Conservation (phyloP, 2,329 filamentous ascomycete genomes). For the Aspergillus sp. region DNA sequence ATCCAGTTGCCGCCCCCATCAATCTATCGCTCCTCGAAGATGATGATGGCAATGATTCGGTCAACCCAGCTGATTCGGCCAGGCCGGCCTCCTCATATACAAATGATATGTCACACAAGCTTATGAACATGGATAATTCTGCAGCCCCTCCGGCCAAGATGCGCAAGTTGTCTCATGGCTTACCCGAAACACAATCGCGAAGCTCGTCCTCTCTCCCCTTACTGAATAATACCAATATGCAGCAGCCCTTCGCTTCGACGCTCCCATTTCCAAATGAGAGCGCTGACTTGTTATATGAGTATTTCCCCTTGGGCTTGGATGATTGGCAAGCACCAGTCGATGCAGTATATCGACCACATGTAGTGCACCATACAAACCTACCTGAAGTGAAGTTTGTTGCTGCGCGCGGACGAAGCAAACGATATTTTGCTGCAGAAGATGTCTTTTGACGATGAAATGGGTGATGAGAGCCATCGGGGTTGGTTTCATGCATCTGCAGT, state of each 20-base stretch:
- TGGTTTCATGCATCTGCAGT: background rate
- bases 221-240: conserved; percentile 35
- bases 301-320: conserved; percentile 87
- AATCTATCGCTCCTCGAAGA: conserved; percentile 60
- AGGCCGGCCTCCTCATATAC: conserved; percentile 24
- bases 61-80: conserved; percentile 25
- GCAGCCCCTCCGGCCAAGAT: conserved; percentile 39
- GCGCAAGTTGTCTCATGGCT: conserved; percentile 39
- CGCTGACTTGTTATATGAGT: conserved; percentile 86
- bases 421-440: conserved; percentile 69
- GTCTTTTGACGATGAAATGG: conserved; percentile 31
- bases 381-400: conserved; percentile 72
- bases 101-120: conserved; percentile 32
- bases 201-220: conserved; percentile 37
- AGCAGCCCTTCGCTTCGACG: conserved; percentile 59
- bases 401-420: conserved; percentile 66
- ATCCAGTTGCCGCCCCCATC: conserved; percentile 50
- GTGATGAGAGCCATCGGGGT: background rate
- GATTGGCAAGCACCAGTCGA: conserved; percentile 91
- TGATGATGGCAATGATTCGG: conserved; percentile 53
- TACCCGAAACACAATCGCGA: conserved; percentile 32
- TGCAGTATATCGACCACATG: conserved; percentile 86
- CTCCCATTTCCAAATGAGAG: conserved; percentile 60
- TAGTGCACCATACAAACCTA: conserved; percentile 81
- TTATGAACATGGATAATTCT: conserved; percentile 31